These are phyloP conservation scores for Neurospora pannonica DNA, from an alignment of 495 filamentous ascomycete species.

Conservation along the genomic window DNA sequence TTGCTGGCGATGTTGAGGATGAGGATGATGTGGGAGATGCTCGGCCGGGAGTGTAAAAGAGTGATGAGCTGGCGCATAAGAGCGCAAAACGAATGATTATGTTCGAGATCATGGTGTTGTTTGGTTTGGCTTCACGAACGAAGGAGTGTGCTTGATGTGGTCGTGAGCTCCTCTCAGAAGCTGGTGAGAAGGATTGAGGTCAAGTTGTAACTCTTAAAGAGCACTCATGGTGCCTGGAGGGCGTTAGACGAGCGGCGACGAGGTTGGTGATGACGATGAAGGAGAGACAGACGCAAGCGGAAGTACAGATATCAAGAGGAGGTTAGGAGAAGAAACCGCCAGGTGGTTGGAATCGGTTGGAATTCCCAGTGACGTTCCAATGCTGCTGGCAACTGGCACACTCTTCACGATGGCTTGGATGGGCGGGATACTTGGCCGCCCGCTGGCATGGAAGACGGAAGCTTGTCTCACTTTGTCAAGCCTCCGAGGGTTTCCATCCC, in stretches of 20 bases:
- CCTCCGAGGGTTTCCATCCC: background rate
- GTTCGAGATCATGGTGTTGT: background rate
- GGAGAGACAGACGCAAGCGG: background rate
- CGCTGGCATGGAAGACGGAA: background rate
- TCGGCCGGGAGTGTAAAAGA: background rate
- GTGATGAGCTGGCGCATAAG: background rate
- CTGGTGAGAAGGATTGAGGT: background rate
- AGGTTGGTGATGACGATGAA: background rate
- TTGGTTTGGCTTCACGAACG: background rate
- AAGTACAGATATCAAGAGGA: background rate
- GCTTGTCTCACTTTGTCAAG: background rate
- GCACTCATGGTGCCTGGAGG: background rate
- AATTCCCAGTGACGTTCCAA: background rate
- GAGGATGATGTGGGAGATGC: background rate
- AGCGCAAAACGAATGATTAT: background rate
- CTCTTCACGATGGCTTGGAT: background rate
- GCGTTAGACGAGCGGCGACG: background rate
- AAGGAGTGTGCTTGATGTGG: background rate
- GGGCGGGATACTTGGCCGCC: background rate
- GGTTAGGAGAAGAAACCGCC: background rate
- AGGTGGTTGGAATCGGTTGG: background rate
- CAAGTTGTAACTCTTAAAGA: background rate
- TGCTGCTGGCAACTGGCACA: background rate
- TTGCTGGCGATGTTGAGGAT: slow-evolving; percentile 1
- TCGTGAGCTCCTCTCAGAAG: background rate